Evolutionary conservation across 257 asterid species (phyloP).

Genomic region (Capsicum baccatum): DNA sequence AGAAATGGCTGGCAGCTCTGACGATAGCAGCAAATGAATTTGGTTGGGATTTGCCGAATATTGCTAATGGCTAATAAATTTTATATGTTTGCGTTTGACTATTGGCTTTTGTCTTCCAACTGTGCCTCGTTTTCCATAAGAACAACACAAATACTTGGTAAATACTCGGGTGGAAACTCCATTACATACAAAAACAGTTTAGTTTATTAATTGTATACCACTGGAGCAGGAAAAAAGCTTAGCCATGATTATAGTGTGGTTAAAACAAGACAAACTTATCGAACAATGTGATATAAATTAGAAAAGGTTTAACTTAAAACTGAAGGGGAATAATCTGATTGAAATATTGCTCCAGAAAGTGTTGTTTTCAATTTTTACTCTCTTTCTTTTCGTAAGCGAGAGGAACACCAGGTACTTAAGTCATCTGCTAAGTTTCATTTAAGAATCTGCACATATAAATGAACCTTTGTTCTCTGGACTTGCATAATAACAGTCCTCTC

Average conservation of each 20-base stretch:
- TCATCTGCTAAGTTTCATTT: no score
- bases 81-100: neutral
- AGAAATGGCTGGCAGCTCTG: neutral
- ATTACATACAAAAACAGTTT: neutral
- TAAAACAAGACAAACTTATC: no score
- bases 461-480: neutral
- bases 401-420: no score
- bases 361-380: neutral
- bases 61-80: conserved; percentile 24
- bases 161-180: neutral
- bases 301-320: no score
- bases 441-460: no score
- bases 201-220: neutral
- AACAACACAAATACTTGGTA: neutral
- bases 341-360: no score
- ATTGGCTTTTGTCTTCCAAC: neutral
- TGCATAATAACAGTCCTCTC: neutral
- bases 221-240: no score
- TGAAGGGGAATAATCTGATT: no score
- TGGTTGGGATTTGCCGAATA: conserved; percentile 27
- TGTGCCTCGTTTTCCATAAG: neutral
- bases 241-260: no score
- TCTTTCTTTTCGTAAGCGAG: no score
- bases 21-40: neutral
- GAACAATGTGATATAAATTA: no score